A percentile compares a stretch with the other conserved stretches of the same genome.
These are phyloP conservation scores for Coniochaeta ligniaria DNA, from an alignment of 2,329 filamentous ascomycete species.

Conservation along the genomic window DNA sequence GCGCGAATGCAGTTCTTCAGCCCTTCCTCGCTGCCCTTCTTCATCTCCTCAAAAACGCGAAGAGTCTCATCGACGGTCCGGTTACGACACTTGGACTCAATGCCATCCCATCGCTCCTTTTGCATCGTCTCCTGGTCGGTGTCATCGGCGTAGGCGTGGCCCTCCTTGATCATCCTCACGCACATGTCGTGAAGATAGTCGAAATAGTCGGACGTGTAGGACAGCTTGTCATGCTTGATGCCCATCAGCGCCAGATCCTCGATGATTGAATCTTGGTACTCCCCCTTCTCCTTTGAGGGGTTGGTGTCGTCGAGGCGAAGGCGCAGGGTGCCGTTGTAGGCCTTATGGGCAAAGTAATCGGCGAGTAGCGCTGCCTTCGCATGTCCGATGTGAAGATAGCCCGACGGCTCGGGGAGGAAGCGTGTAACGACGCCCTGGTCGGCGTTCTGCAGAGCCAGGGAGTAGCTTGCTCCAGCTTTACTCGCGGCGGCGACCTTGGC, in stretches of 20 bases:
- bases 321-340: constrained; percentile 84
- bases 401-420: constrained; percentile 91
- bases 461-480: constrained; percentile 80
- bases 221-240: constrained; percentile 78
- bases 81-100: constrained; percentile 75
- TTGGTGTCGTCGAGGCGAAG: constrained; percentile 97
- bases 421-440: constrained; percentile 86
- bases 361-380: constrained; percentile 67
- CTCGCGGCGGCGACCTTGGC: constrained; percentile 62
- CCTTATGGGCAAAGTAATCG: constrained; percentile 93
- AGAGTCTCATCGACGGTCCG: constrained; percentile 76
- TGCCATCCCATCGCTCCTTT: constrained; percentile 74
- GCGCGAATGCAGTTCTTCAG: constrained; percentile 85
- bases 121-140: constrained; percentile 87
- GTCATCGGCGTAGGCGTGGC: constrained; percentile 89
- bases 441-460: constrained; percentile 76
- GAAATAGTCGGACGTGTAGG: constrained; percentile 95
- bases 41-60: constrained; percentile 89
- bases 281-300: constrained; percentile 92
- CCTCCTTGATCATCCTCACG: constrained; percentile 76
- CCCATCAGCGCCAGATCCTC: constrained; percentile 89
- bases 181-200: constrained; percentile 83
- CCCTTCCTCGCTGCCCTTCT: constrained; percentile 72
- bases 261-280: constrained; percentile 89
- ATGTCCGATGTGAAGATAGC: constrained; percentile 92